Percentiles rank a stretch among this genome's conserved stretches.
These are phyloP conservation scores for Aspergillus intermedius DNA, from an alignment of 2,329 filamentous ascomycete species.

Conservation along the genomic window DNA sequence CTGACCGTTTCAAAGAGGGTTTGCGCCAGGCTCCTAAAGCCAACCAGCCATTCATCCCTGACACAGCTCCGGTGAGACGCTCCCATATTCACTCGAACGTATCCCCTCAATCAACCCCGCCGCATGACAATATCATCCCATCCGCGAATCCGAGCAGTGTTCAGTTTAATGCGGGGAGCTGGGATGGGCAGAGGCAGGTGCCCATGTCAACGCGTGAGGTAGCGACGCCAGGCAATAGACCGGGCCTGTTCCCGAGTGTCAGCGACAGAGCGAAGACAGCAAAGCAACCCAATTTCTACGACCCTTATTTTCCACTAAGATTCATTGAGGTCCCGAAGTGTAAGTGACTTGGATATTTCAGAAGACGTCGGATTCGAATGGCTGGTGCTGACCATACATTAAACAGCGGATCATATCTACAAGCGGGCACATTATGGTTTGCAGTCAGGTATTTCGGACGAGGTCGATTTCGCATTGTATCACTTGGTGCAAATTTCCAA, in stretches of 20 bases:
- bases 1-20: conserved; percentile 26
- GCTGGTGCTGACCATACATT: background rate
- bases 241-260: conserved; percentile 27
- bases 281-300: conserved; percentile 33
- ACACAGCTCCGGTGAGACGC: conserved; percentile 31
- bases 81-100: conserved; percentile 22
- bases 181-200: conserved; percentile 32
- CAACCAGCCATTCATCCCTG: conserved; percentile 35
- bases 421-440: conserved; percentile 78
- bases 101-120: conserved; percentile 27
- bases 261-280: conserved; percentile 22
- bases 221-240: conserved; percentile 38
- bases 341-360: conserved; percentile 14
- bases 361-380: background rate
- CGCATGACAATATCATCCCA: conserved; percentile 21
- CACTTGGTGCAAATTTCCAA: conserved; percentile 94
- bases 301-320: conserved; percentile 31
- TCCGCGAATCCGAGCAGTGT: conserved; percentile 26
- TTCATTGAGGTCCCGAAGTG: conserved; percentile 32
- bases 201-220: conserved; percentile 37
- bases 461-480: conserved; percentile 88
- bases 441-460: conserved; percentile 68
- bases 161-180: conserved; percentile 26
- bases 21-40: conserved; percentile 34
- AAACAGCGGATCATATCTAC: conserved; percentile 61